Evolutionary conservation across 257 asterid species (phyloP).

Genomic region (Salvia hispanica): DNA sequence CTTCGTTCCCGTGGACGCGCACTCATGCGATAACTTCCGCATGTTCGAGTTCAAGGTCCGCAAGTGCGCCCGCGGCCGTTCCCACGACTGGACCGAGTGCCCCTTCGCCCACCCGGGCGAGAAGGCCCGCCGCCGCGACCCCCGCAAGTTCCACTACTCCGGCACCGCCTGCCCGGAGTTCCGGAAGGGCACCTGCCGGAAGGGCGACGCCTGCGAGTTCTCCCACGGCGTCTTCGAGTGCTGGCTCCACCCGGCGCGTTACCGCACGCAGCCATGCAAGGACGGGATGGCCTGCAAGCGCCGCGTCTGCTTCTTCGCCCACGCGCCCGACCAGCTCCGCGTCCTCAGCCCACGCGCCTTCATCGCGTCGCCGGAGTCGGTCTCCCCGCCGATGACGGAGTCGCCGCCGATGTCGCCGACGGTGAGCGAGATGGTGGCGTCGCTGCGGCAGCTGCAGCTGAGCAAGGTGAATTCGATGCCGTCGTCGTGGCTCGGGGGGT

Average conservation of each 20-base stretch:
- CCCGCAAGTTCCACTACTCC: slow-evolving; percentile 70
- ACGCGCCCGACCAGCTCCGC: slow-evolving; percentile 71
- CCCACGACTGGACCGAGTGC: slow-evolving; percentile 96
- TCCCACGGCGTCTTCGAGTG: slow-evolving; percentile 90
- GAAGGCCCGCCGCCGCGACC: slow-evolving; percentile 91
- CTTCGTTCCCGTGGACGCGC: slow-evolving; percentile 65
- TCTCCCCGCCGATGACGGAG: slow-evolving; percentile 37
- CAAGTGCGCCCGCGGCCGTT: slow-evolving; percentile 70
- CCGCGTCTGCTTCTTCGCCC: slow-evolving; percentile 90
- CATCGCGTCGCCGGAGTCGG: slow-evolving; percentile 45
- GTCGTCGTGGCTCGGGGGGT: slow-evolving; percentile 37
- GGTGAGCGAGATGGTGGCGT: slow-evolving; percentile 42
- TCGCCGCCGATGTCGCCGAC: slow-evolving; percentile 48
- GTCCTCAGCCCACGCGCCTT: slow-evolving; percentile 60
- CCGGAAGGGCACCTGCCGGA: slow-evolving; percentile 62
- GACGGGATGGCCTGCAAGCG: slow-evolving; percentile 67
- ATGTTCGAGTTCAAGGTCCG: slow-evolving; percentile 82
- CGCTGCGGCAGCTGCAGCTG: slow-evolving; percentile 46
- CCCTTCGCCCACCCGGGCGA: slow-evolving; percentile 90
- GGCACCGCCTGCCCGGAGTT: slow-evolving; percentile 82
- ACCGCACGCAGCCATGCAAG: slow-evolving; percentile 90
- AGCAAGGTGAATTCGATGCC: slow-evolving; percentile 46
- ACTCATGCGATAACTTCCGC: slow-evolving; percentile 80
- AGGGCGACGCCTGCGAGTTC: slow-evolving; percentile 72
- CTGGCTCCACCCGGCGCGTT: slow-evolving; percentile 88